A percentile compares a stretch with the other conserved stretches of the same genome.
Evolutionary conservation across 2,329 filamentous ascomycete genomes (phyloP).

Genomic region (Alternaria sp.): DNA sequence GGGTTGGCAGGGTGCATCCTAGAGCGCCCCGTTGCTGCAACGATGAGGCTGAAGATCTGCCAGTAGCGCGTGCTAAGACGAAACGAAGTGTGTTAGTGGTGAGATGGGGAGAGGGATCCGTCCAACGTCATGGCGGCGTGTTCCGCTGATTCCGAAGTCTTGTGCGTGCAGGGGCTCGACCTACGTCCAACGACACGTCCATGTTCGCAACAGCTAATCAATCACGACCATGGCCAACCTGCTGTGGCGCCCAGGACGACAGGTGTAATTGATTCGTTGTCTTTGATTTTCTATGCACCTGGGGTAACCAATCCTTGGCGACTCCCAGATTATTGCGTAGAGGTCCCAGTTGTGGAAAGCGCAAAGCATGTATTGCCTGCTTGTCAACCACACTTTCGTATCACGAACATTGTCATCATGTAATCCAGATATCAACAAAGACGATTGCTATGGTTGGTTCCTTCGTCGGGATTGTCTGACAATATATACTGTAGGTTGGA

Average conservation of each 20-base stretch:
- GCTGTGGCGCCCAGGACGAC: not conserved
- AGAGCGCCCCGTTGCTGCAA: constrained; percentile 3
- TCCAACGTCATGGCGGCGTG: constrained; percentile 8
- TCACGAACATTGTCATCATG: not conserved
- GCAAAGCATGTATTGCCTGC: not conserved
- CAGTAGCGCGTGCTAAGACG: not conserved
- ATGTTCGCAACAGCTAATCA: not conserved
- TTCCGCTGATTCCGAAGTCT: constrained; percentile 13
- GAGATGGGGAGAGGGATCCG: not conserved
- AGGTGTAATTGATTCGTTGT: not conserved
- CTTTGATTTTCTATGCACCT: too few relatives aligned
- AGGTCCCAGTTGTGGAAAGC: too few relatives aligned
- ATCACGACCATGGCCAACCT: not conserved
- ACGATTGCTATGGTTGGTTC: not conserved
- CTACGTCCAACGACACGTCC: not conserved
- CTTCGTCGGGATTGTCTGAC: not conserved
- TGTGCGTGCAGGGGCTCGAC: not conserved
- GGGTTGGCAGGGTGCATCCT: constrained; percentile 23
- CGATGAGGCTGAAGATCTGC: not conserved
- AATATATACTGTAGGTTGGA: not conserved
- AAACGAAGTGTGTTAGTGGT: not conserved
- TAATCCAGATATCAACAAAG: not conserved
- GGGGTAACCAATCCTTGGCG: too few relatives aligned
- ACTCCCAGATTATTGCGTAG: too few relatives aligned
- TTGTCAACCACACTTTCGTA: not conserved